These are phyloP conservation scores for Leptographium radiaticola DNA, from an alignment of 2,329 filamentous ascomycete genomes.

Conservation along the genomic window DNA sequence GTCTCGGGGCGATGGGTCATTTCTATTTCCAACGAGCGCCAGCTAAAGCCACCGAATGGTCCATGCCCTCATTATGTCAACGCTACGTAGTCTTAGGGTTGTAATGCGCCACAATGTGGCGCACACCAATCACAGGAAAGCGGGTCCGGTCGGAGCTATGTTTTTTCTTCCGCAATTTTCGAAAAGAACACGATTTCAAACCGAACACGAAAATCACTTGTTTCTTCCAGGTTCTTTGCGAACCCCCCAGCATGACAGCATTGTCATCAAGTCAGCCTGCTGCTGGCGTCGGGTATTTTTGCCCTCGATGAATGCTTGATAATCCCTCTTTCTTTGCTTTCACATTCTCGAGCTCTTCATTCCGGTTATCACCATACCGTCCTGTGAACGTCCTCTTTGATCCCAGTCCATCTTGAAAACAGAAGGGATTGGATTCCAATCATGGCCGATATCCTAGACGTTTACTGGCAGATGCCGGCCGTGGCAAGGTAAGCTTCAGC, in stretches of 20 bases:
- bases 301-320: conserved; percentile 9
- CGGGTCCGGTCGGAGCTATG: background rate
- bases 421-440: background rate
- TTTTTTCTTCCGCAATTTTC: background rate
- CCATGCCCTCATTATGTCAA: no score
- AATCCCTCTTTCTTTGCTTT: background rate
- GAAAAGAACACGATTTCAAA: background rate
- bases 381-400: background rate
- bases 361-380: background rate
- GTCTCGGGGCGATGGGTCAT: no score
- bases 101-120: background rate
- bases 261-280: conserved; percentile 12
- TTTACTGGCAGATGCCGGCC: conserved; percentile 27
- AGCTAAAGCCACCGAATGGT: no score
- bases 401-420: background rate
- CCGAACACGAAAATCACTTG: background rate
- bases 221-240: background rate
- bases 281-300: conserved; percentile 9
- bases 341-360: background rate
- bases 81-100: no score
- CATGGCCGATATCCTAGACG: conserved; percentile 27
- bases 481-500: conserved; percentile 24
- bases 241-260: conserved; percentile 9
- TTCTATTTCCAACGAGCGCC: no score
- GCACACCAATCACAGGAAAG: background rate